A percentile compares a stretch with the other conserved stretches of the same genome.
Conservation (phyloP, 164 flowering plant species). For the Vitis rupestris region DNA sequence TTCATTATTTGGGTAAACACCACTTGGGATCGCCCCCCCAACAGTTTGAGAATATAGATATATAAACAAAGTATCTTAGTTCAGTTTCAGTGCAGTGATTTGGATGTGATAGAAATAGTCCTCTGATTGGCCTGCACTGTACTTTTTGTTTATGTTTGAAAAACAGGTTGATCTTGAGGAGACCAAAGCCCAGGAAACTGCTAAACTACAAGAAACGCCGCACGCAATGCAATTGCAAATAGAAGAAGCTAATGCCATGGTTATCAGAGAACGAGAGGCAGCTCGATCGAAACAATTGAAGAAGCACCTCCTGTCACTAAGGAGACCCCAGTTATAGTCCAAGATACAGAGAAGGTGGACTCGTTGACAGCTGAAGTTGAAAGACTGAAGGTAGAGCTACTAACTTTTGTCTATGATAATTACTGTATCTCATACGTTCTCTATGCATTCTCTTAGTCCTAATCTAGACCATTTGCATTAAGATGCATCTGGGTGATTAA, state of each 20-base stretch:
- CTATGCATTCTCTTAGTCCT: too few species aligned
- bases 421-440: too few species aligned
- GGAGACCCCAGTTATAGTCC: conserved; percentile 89
- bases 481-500: too few species aligned
- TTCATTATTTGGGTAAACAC: too few species aligned
- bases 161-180: conserved; percentile 89
- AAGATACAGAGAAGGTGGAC: conserved; percentile 84
- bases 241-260: conserved; percentile 74
- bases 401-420: too few species aligned
- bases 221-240: conserved; percentile 73
- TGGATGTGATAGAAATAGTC: too few species aligned
- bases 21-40: too few species aligned
- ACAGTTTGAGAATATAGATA: too few species aligned
- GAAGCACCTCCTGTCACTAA: conserved; percentile 96
- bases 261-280: conserved; percentile 78
- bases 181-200: conserved; percentile 79
- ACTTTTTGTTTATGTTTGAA: conserved; percentile 1
- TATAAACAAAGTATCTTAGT: too few species aligned
- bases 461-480: too few species aligned
- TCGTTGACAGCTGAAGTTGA: conserved; percentile 77
- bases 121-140: too few species aligned
- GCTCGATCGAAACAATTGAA: conserved; percentile 87
- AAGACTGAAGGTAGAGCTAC: conserved; percentile 65
- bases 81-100: too few species aligned
- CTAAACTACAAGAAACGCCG: conserved; percentile 82